Conservation (phyloP, 1,284 basidiomycete species). For the Agroathelia rolfsii region DNA sequence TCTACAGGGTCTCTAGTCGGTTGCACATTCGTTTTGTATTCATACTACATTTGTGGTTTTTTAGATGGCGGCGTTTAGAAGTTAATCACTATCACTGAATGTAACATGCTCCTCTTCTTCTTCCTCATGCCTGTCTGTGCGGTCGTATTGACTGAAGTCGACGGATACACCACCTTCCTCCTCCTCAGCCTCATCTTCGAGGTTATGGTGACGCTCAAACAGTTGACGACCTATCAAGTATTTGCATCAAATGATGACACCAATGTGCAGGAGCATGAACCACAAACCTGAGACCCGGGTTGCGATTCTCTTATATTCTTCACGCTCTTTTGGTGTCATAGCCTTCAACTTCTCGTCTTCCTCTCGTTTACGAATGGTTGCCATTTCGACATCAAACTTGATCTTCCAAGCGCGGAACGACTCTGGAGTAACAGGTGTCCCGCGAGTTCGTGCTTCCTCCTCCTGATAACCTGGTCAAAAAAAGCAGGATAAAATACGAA, state of each 20-base stretch:
- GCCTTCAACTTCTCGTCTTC: constrained; percentile 79
- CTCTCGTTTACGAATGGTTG: constrained; percentile 48
- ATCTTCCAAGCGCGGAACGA: constrained; percentile 78
- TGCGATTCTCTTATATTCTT: constrained; percentile 69
- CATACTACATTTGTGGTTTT: constrained; percentile 1
- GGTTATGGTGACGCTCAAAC: constrained; percentile 72
- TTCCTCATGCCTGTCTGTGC: constrained; percentile 41
- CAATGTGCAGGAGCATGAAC: constrained; percentile 1
- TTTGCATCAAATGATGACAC: constrained; percentile 7
- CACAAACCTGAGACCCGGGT: constrained; percentile 62
- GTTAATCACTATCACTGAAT: constrained; percentile 77
- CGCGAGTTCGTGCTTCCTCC: constrained; percentile 81
- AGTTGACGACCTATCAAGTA: constrained; percentile 68
- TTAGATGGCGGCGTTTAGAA: constrained; percentile 10
- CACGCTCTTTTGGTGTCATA: constrained; percentile 76
- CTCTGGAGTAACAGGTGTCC: constrained; percentile 81
- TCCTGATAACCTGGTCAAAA: constrained; percentile 40
- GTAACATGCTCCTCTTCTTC: constrained; percentile 54
- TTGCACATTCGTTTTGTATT: neutral
- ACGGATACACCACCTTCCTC: constrained; percentile 82
- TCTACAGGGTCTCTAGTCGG: constrained; percentile 29
- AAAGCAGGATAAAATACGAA: constrained; percentile 3
- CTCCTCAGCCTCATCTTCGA: constrained; percentile 66
- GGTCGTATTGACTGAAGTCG: constrained; percentile 80
- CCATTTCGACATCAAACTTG: constrained; percentile 66